Evolutionary conservation across 1,284 basidiomycete species (phyloP), one percentile per base, ranked within the genome.

Genomic region (Cutaneotrichosporon sp.): DNA sequence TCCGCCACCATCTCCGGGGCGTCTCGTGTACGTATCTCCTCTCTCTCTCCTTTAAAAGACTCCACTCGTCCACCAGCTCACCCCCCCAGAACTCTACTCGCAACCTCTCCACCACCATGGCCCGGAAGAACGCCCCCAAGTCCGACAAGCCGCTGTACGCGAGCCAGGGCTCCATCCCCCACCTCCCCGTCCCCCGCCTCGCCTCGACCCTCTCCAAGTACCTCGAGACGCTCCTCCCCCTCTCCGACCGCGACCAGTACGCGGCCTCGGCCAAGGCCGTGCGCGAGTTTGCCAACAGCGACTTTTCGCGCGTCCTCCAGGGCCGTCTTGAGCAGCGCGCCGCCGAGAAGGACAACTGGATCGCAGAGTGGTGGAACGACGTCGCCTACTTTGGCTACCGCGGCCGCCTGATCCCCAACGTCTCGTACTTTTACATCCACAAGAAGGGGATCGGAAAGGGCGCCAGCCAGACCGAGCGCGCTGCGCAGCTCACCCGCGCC

Each of bases 321-420:
- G 79, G 82, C 59, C 84, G 95, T 4, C 84, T 98, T 43, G 83
- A 92, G 72, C 83, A 84, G 29, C 86, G 94, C 5, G 91, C 92
- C 0, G 64, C 68, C 29, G 74, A 75, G 47, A 80, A 77, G 62
- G 86, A 86, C 69, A 95, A 85, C 82, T 99, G 95, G 95, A 84
- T 99, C 34, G 85, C 85, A 58, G 92, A 97, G 61, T 99, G 95
- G 95, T 99, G 95, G 95, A 97, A 98, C 79, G 92, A 97, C 46
- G 85, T 80, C 10, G 95, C 94, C 25, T 84, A 85, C 74, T 80
- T 82, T 78, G 75, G 76, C 11, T 81, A 79, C 65, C 73, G 83
- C 34, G 83, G 97, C 69, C 89, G 95, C 6, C 91, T 97, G 38
- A 89, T 97, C 27, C 92, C 95, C 24, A 92, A 89, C 72, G 93